Conservation (phyloP, 2,329 filamentous ascomycete genomes). For the Paramyrothecium roridum region DNA sequence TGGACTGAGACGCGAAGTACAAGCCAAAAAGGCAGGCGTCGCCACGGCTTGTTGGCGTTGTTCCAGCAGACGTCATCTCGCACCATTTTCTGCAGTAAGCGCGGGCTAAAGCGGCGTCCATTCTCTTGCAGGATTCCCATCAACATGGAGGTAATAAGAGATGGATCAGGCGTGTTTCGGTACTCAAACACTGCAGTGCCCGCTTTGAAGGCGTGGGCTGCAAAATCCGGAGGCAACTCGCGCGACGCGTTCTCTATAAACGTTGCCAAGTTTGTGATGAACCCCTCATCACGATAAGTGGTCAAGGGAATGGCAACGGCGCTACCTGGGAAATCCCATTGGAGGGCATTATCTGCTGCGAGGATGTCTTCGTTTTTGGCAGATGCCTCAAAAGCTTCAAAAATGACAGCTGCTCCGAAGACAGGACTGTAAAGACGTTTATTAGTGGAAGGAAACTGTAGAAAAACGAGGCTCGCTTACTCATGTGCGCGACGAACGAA, state of each 20-base stretch:
- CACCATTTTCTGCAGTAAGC: conserved; percentile 51
- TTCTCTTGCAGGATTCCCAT: conserved; percentile 57
- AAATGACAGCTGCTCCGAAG: conserved; percentile 27
- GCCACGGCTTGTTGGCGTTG: conserved; percentile 54
- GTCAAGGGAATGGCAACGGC: conserved; percentile 42
- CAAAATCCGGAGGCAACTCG: conserved; percentile 52
- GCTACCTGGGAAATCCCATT: conserved; percentile 58
- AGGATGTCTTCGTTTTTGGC: conserved; percentile 50
- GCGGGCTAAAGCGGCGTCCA: conserved; percentile 37
- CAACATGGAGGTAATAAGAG: conserved; percentile 57
- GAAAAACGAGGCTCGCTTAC: conserved; percentile 12
- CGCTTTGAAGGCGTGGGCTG: conserved; percentile 50
- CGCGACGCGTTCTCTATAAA: conserved; percentile 56
- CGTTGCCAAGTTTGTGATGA: conserved; percentile 32
- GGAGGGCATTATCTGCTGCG: conserved; percentile 44
- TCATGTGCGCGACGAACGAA: conserved; percentile 20
- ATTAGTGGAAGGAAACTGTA: not conserved
- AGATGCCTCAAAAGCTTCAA: conserved; percentile 59
- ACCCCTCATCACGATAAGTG: conserved; percentile 17
- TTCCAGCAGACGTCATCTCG: conserved; percentile 58
- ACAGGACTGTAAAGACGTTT: conserved; percentile 13
- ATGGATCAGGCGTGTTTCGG: conserved; percentile 57
- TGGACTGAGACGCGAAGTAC: conserved; percentile 57
- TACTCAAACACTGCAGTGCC: conserved; percentile 45
- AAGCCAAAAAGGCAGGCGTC: conserved; percentile 61